phyloP scores from a whole-genome alignment of 2,329 filamentous ascomycete genomes.

The Amesomyces nigricolor region DNA sequence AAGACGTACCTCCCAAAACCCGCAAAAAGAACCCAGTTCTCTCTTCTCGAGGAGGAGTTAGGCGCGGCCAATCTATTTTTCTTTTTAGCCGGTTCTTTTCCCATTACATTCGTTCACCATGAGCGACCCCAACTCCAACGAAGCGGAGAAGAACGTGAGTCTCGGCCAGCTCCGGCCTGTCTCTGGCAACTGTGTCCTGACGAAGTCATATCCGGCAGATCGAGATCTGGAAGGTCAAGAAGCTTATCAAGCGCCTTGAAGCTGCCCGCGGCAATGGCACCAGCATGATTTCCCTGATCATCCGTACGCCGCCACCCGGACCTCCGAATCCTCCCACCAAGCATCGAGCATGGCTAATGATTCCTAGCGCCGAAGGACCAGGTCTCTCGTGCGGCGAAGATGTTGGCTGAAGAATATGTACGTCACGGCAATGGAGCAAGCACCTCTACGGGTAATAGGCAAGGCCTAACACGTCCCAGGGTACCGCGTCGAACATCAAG shows the following conservation, averaged over 20 bases:
- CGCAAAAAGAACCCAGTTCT: slow-evolving; percentile 3
- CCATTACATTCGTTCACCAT: slow-evolving; percentile 52
- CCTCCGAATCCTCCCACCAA: not conserved
- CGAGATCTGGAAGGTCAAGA: slow-evolving; percentile 97
- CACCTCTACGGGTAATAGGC: not conserved
- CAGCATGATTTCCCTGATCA: slow-evolving; percentile 99
- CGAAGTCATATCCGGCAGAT: slow-evolving; percentile 40
- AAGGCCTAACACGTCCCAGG: slow-evolving; percentile 46
- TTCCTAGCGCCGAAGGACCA: slow-evolving; percentile 88
- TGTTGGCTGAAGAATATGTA: slow-evolving; percentile 99
- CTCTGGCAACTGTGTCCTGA: slow-evolving; percentile 15
- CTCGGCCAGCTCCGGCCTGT: not conserved
- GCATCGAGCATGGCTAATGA: slow-evolving; percentile 24
- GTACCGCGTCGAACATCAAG: slow-evolving; percentile 99
- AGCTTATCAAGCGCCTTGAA: slow-evolving; percentile 97
- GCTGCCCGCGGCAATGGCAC: slow-evolving; percentile 97
- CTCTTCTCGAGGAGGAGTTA: slow-evolving; percentile 20
- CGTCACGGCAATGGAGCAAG: slow-evolving; percentile 31
- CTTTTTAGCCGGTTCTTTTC: slow-evolving; percentile 21
- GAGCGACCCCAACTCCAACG: slow-evolving; percentile 80
- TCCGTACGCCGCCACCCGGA: slow-evolving; percentile 58
- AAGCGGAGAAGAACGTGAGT: slow-evolving; percentile 92
- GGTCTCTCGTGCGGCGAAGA: slow-evolving; percentile 91
- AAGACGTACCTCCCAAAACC: slow-evolving; percentile 10
- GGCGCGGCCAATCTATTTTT: slow-evolving; percentile 21